Evolutionary conservation across 306 rosid genomes (phyloP), one percentile per base, ranked within the genome.

Genomic region (Argentina anserina): DNA sequence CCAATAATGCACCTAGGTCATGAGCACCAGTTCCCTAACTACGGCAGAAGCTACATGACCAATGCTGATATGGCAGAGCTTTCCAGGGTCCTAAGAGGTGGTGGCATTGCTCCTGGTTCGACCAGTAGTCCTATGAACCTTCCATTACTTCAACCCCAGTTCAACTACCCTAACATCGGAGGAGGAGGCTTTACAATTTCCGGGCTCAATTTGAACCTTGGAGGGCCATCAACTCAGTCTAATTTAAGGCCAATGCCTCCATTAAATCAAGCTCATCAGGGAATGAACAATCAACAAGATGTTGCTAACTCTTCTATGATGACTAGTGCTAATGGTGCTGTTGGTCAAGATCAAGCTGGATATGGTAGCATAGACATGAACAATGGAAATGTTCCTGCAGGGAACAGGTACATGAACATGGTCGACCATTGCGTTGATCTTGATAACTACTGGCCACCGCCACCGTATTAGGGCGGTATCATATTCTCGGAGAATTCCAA

Each of bases 371-470:
- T 70, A 20, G 91, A 91, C 74, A 83, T 86, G 84, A 83, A 67
- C 69, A 56, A 12, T 46, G 76, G 79, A 59, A 85, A 76, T 68
- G 58, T 43, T 61, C 79, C 37, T 50, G 34, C 17, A 1, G 76
- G 79, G 10, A 87, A 80, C 76, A 83, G 96, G 71, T 89, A 62
- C 52, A 64, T 86, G 85, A 84, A 85, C 74, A 78, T 92, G 88
- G 97, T 34, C 11, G 67, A 87, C 6, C 85, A 83, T 31, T 92
- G 96, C 85, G 76, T 87, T 87, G 96, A 89, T 78, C 85, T 92
- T 9, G 96, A 92, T 20, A 83, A 66, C 81, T 92, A 89, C 86
- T 92, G 97, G 97, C 85, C 84, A 59, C 21, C 83, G 97, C 85
- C 84, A 59, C 21, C 83, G 73, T 89, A 85, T 81, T 89, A 83